Conservation (phyloP, 164 flowering plant species). For the Tetracentron sinense region DNA sequence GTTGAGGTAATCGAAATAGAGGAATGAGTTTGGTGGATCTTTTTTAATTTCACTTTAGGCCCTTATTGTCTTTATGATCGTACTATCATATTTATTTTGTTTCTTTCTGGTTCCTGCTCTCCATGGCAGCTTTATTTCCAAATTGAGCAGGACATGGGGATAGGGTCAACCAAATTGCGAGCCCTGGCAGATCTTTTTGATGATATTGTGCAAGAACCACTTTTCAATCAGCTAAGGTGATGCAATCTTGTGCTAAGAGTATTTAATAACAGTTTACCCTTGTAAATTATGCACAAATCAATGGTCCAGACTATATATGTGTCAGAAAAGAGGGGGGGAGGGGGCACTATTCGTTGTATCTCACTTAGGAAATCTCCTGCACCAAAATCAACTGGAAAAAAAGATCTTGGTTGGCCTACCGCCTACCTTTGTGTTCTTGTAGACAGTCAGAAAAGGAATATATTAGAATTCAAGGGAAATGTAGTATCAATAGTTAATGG, state of each 20-base stretch:
- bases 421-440: no score
- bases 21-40: slow-evolving; percentile 1
- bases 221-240: slow-evolving; percentile 91
- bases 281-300: neutral
- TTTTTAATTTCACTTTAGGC: neutral
- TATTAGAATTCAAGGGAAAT: no score
- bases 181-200: slow-evolving; percentile 79
- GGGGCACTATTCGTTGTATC: no score
- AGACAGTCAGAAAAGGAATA: no score
- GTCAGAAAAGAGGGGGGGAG: no score
- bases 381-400: no score
- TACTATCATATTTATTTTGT: neutral
- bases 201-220: slow-evolving; percentile 87
- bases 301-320: no score
- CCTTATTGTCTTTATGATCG: neutral
- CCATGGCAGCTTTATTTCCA: slow-evolving; percentile 86
- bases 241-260: neutral
- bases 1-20: slow-evolving; percentile 56
- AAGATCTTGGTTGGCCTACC: no score
- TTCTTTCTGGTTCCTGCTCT: slow-evolving; percentile 4
- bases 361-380: no score
- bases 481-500: no score
- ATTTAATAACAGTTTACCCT: neutral
- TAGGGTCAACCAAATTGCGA: slow-evolving; percentile 45
- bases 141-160: slow-evolving; percentile 70